phyloP scores from a whole-genome alignment of 768 basidiomycete genomes.

The Boletus tomentosulus region DNA sequence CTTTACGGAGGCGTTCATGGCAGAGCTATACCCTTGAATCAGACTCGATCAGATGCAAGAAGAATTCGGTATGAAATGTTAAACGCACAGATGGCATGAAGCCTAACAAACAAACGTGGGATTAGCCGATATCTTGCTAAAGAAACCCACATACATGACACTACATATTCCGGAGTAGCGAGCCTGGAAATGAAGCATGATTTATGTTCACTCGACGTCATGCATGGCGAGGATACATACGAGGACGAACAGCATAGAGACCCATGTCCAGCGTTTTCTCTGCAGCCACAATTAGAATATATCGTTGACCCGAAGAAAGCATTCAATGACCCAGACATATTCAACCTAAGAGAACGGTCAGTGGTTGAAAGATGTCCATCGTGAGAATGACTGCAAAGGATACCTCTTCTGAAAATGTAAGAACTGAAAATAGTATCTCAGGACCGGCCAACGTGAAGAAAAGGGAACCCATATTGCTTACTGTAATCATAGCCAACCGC shows the following conservation, averaged over 20 bases:
- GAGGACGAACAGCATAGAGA: neutral
- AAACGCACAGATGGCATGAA: neutral
- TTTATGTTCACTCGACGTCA: rapidly evolving
- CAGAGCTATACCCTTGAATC: neutral
- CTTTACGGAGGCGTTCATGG: neutral
- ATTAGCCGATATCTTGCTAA: no score
- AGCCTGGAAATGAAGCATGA: neutral
- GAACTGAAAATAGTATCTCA: neutral
- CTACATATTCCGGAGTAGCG: neutral
- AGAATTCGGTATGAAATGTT: no score
- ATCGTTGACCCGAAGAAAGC: no score
- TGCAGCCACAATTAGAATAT: neutral
- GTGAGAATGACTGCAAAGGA: no score
- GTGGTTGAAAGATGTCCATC: neutral
- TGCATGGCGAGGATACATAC: neutral
- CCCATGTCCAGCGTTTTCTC: neutral
- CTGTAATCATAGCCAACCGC: neutral
- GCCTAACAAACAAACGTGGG: neutral
- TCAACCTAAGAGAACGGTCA: neutral
- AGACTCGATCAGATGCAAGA: neutral
- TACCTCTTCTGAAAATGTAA: neutral
- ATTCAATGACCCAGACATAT: neutral
- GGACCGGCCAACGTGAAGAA: neutral
- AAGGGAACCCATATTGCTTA: neutral
- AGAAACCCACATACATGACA: neutral